Evolutionary conservation across 805 yeast species (phyloP), one percentile per base, ranked within the genome.

Genomic region (Starmerella stigmatis): DNA sequence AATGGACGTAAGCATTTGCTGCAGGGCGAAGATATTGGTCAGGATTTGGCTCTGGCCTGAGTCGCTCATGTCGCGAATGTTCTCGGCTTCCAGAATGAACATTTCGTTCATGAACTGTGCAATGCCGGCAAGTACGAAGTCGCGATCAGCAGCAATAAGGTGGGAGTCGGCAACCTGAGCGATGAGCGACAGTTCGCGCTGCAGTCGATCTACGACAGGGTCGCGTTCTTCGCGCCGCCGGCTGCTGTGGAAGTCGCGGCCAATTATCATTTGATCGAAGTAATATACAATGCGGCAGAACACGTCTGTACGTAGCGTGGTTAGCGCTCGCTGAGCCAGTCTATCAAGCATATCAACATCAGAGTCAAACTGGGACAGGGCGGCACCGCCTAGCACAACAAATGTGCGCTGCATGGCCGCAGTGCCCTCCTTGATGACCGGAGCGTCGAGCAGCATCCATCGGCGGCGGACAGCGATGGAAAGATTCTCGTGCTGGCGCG

Each of bases 1-100:
- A 27, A 80, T 69, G 48, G 74, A 75, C 48, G 81, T 70, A 45
- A 81, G 68, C 72, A 78, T 74, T 58, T 81, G 88, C 62, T 79
- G 86, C 34, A 81, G 61, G 0, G 81, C 77, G 43, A 76, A 67
- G 17, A 81, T 74, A 57, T 81, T 81, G 53, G 76, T 66, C 47
- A 75, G 64, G 49, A 81, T 64, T 52, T 74, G 72, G 53, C 73
- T 71, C 45, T 79, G 67, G 27, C 89, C 88, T 49, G 72, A 69
- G 16, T 64, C 63, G 58, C 78, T 79, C 54, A 79, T 65, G 39
- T 66, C 69, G 17, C 61, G 60, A 8, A 82, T 66, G 43, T 71
- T 61, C 21, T 65, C 64, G 4, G 82, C 72, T 17, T 77, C 80
- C 26, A 60, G 60, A 5, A 81, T 71, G 38, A 78, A 62, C 23